Base-by-base conservation (phyloP, 1,284 basidiomycete species). In the Schizophyllum amplum region DNA sequence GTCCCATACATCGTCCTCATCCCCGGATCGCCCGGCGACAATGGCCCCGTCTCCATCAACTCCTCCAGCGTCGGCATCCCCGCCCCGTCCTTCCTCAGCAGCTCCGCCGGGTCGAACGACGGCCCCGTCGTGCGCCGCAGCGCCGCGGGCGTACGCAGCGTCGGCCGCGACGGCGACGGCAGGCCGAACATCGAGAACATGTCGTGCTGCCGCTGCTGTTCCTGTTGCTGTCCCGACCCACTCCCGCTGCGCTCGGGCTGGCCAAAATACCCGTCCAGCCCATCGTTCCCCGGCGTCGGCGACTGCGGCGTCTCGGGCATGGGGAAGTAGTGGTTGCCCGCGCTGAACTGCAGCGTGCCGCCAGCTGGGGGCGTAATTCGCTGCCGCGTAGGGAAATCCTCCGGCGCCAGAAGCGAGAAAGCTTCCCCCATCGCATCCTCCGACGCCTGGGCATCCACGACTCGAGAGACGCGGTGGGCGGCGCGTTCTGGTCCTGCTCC, bases 1-100 rank as follows among this genome's bases (percentile, higher is more conserved):
- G 87, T 90, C 4, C 87, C 87, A 68, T 88, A 90, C 83, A 90
- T 87, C 17, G 88, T 90, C 59, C 81, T 78, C 65, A 78, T 80
- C 59, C 76, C 69, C 13, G 65, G 64, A 26, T 66, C 46, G 65
- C 24, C 68, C 61, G 26, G 69, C 68, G 48, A 27, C 66, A 26
- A 33, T 53, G 51, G 58, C 59, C 48, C 22, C 48, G 48, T 53
- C 55, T 20, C 59, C 52, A 9, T 64, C 69, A 49, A 68, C 67
- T 23, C 66, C 64, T 47, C 62, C 65, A 56, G 63, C 57, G 55
- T 66, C 68, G 17, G 64, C 68, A 20, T 68, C 33, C 69, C 68
- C 25, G 66, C 62, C 5, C 72, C 58, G 76, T 58, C 17, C 74
- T 74, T 51, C 75, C 66, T 47, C 48, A 50, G 48, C 48, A 62